Conservation (phyloP, 2,329 filamentous ascomycete species). For the Gnomoniopsis smithogilvyi region DNA sequence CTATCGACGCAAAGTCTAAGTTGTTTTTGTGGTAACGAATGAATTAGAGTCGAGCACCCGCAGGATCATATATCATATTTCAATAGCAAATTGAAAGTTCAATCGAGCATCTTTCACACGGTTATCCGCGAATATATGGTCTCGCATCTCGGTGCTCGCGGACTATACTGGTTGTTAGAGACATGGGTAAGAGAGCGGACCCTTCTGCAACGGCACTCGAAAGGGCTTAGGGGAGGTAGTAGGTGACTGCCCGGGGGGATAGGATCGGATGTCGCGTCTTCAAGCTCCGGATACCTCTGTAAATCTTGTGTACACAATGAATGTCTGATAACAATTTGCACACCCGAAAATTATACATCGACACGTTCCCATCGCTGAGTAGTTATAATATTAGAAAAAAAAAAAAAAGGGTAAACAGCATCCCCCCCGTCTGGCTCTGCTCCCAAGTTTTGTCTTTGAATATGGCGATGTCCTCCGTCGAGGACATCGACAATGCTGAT, state of each 20-base stretch:
- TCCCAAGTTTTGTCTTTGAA: no score
- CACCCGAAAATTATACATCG: no score
- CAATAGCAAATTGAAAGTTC: neutral
- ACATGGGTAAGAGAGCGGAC: neutral
- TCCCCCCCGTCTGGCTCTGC: no score
- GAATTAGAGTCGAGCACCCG: neutral
- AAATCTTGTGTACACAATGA: neutral
- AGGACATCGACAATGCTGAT: no score
- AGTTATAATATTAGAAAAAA: no score
- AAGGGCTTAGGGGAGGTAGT: neutral
- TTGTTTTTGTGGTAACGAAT: neutral
- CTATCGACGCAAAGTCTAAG: neutral
- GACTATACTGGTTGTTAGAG: neutral
- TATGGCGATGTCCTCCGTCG: no score
- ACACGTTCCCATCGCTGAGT: no score
- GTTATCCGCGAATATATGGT: neutral
- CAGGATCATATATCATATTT: neutral
- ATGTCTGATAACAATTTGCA: no score
- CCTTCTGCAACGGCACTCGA: neutral
- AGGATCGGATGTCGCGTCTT: neutral
- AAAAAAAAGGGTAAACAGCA: no score
- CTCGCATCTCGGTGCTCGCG: neutral
- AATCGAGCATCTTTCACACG: neutral
- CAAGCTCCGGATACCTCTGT: neutral
- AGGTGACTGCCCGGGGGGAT: neutral